phyloP scores from a whole-genome alignment of 495 filamentous ascomycete genomes.

The Physcia stellaris region DNA sequence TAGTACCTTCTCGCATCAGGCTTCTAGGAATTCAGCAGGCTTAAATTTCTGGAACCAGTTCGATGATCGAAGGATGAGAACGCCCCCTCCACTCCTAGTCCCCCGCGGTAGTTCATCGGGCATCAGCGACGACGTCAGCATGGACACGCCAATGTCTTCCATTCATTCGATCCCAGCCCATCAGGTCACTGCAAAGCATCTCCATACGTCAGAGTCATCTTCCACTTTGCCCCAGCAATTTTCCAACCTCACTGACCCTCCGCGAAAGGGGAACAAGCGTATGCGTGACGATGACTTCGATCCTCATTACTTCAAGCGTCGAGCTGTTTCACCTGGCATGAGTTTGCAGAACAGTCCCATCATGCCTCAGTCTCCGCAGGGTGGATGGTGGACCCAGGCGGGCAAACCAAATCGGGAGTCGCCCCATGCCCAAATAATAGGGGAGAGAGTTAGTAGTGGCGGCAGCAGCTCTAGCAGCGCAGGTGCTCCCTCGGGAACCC shows the following conservation, averaged over 20 bases:
- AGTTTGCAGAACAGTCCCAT: slow-evolving; percentile 82
- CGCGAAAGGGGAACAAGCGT: slow-evolving; percentile 54
- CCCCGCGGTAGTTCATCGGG: slow-evolving; percentile 44
- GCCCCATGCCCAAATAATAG: slow-evolving; percentile 33
- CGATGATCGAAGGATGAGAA: slow-evolving; percentile 41
- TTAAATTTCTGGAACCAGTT: slow-evolving; percentile 71
- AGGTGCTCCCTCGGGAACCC: slow-evolving; percentile 25
- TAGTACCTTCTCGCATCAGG: slow-evolving; percentile 62
- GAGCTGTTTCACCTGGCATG: slow-evolving; percentile 86
- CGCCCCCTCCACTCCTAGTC: slow-evolving; percentile 50
- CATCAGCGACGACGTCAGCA: slow-evolving; percentile 58
- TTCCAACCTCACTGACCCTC: slow-evolving; percentile 45
- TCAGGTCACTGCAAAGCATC: slow-evolving; percentile 19
- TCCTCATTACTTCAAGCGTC: slow-evolving; percentile 74
- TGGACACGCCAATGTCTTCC: slow-evolving; percentile 59
- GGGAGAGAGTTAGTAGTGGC: slow-evolving; percentile 35
- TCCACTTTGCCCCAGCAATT: slow-evolving; percentile 35
- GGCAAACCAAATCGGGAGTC: slow-evolving; percentile 45
- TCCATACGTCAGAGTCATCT: slow-evolving; percentile 26
- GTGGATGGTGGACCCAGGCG: slow-evolving; percentile 58
- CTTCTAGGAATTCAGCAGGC: slow-evolving; percentile 53
- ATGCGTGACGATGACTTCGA: slow-evolving; percentile 87
- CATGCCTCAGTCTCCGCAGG: slow-evolving; percentile 61
- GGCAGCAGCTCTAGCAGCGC: slow-evolving; percentile 23
- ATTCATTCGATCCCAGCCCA: slow-evolving; percentile 8